phyloP scores from a whole-genome alignment of 768 basidiomycete species.

The Pisolithus tinctorius region DNA sequence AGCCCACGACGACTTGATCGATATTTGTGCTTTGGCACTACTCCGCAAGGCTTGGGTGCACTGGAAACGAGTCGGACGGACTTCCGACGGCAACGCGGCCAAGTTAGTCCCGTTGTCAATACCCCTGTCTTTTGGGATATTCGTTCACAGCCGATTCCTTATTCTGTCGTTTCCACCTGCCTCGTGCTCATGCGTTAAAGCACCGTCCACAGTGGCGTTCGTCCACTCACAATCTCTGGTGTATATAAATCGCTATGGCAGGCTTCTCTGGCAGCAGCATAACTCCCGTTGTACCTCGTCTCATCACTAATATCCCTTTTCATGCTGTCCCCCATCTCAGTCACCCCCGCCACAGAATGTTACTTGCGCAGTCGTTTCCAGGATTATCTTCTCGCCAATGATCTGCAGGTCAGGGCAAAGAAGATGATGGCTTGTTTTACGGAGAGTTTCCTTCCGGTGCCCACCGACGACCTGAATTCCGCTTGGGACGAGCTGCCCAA shows the following conservation, averaged over 20 bases:
- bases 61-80: background rate
- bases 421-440: constrained; percentile 15
- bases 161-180: constrained; percentile 6
- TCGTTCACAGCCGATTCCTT: background rate
- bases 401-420: constrained; percentile 10
- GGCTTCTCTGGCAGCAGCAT: background rate
- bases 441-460: constrained; percentile 9
- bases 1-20: no score
- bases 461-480: constrained; percentile 11
- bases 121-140: constrained; percentile 1
- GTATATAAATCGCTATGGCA: constrained; percentile 12
- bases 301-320: background rate
- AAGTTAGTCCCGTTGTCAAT: background rate
- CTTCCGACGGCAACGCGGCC: background rate
- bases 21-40: no score
- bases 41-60: background rate
- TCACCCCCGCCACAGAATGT: background rate
- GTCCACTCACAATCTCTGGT: constrained; percentile 17
- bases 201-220: constrained; percentile 9
- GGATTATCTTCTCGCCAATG: constrained; percentile 6
- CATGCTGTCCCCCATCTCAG: constrained; percentile 5
- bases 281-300: background rate
- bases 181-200: constrained; percentile 28
- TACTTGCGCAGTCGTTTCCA: constrained; percentile 11
- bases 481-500: constrained; percentile 25